Evolutionary conservation across 345 rosid species (phyloP).

Genomic region (Dimocarpus longan): DNA sequence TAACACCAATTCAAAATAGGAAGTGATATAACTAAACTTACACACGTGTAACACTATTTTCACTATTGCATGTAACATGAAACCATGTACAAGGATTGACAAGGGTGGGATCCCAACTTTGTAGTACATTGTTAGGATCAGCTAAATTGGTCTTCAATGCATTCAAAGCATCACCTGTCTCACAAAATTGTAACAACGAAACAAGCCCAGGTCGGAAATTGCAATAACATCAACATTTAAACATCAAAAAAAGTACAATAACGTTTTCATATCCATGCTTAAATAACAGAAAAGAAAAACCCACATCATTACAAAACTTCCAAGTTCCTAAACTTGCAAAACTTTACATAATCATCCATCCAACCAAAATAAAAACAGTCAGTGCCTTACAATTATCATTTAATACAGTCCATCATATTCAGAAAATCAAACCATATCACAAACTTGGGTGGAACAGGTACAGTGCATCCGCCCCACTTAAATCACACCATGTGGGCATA

Average conservation of each 20-base stretch:
- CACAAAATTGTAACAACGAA: conserved; percentile 7
- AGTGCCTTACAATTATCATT: not conserved
- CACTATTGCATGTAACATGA: conserved; percentile 77
- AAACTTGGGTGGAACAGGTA: not conserved
- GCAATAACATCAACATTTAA: not conserved
- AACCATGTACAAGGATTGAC: conserved; percentile 88
- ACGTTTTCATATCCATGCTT: not conserved
- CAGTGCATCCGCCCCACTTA: not conserved
- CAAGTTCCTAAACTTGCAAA: not conserved
- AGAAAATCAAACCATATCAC: not conserved
- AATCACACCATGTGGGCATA: not conserved
- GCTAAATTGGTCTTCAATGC: conserved; percentile 62
- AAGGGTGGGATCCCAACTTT: conserved; percentile 84
- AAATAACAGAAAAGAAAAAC: not conserved
- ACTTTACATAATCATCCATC: not conserved
- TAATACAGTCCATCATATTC: not conserved
- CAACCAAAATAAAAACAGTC: not conserved
- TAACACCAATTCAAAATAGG: not conserved
- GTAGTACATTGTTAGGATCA: conserved; percentile 74
- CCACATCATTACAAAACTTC: not conserved
- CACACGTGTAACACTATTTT: conserved; percentile 75
- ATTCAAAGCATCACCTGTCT: conserved; percentile 83
- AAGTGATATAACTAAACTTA: conserved; percentile 46
- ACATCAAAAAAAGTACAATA: not conserved
- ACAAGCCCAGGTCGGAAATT: not conserved